Conservation (phyloP, 352 stramenopile genomes). For the Bremia lactucae region DNA sequence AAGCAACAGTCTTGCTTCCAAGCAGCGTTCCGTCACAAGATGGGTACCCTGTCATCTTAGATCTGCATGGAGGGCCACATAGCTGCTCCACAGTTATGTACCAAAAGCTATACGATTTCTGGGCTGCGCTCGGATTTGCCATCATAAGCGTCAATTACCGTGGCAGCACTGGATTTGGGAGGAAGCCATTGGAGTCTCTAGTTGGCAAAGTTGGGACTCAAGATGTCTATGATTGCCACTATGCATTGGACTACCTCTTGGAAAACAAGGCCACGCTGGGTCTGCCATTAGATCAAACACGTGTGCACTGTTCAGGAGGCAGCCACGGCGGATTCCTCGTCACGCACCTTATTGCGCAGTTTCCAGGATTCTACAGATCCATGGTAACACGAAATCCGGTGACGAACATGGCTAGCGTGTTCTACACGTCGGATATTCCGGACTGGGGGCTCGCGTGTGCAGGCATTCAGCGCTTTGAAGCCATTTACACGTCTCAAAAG, state of each 20-base stretch:
- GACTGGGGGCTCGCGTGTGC: constrained; percentile 90
- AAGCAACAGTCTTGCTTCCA: constrained; percentile 71
- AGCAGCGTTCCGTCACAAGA: constrained; percentile 18
- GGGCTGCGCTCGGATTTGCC: constrained; percentile 83
- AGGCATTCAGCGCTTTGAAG: constrained; percentile 80
- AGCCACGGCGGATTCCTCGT: constrained; percentile 93
- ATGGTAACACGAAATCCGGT: constrained; percentile 87
- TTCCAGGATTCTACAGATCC: constrained; percentile 91
- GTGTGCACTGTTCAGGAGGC: constrained; percentile 89
- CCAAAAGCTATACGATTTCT: constrained; percentile 81
- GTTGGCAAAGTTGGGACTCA: constrained; percentile 84
- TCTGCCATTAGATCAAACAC: constrained; percentile 51
- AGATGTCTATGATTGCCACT: constrained; percentile 90
- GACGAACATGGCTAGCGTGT: constrained; percentile 90
- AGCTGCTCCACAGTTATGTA: constrained; percentile 80
- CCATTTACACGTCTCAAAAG: constrained; percentile 57
- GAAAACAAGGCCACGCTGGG: constrained; percentile 31
- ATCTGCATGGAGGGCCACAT: constrained; percentile 91
- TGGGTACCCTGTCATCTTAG: constrained; percentile 68
- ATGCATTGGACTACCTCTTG: constrained; percentile 63
- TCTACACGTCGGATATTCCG: constrained; percentile 93
- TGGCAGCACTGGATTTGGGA: constrained; percentile 91
- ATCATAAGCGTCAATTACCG: constrained; percentile 93
- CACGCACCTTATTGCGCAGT: constrained; percentile 87
- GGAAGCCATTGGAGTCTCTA: constrained; percentile 82